Evolutionary conservation across 352 stramenopile species (phyloP).

Genomic region (Discostella stelligera): DNA sequence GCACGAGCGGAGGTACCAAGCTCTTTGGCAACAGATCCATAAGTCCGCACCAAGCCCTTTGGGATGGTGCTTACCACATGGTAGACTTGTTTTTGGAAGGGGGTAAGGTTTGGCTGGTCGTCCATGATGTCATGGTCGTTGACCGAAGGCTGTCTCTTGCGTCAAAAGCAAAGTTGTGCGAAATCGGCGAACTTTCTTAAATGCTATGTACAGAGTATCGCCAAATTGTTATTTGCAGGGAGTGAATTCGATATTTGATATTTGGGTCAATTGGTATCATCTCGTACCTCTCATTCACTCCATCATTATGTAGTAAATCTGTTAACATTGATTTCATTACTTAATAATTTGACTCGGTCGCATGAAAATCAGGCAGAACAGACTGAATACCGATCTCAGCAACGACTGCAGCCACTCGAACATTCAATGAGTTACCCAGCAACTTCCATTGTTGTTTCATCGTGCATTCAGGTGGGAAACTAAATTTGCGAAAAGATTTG

Average conservation of each 20-base stretch:
- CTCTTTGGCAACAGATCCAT: slow-evolving; percentile 33
- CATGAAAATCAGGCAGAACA: slow-evolving; percentile 18
- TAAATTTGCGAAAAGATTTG: slow-evolving; percentile 43
- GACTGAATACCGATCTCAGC: slow-evolving; percentile 55
- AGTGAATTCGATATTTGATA: no score
- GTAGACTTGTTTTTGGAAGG: slow-evolving; percentile 42
- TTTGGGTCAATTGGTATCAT: no score
- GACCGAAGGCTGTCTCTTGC: no score
- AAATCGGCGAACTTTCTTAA: no score
- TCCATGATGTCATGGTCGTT: slow-evolving; percentile 1
- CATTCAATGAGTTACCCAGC: slow-evolving; percentile 78
- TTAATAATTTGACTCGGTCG: neutral
- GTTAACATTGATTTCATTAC: neutral
- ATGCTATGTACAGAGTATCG: no score
- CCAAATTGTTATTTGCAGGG: no score
- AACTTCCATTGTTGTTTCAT: slow-evolving; percentile 79
- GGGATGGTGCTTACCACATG: slow-evolving; percentile 38
- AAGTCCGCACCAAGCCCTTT: slow-evolving; percentile 26
- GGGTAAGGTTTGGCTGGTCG: slow-evolving; percentile 1
- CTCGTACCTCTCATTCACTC: no score
- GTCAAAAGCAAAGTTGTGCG: no score
- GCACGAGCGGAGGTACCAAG: slow-evolving; percentile 37
- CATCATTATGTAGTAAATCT: no score
- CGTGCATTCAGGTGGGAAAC: slow-evolving; percentile 54
- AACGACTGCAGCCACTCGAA: slow-evolving; percentile 60